phyloP scores from a whole-genome alignment of 164 flowering plant genomes.

The Piper longum region DNA sequence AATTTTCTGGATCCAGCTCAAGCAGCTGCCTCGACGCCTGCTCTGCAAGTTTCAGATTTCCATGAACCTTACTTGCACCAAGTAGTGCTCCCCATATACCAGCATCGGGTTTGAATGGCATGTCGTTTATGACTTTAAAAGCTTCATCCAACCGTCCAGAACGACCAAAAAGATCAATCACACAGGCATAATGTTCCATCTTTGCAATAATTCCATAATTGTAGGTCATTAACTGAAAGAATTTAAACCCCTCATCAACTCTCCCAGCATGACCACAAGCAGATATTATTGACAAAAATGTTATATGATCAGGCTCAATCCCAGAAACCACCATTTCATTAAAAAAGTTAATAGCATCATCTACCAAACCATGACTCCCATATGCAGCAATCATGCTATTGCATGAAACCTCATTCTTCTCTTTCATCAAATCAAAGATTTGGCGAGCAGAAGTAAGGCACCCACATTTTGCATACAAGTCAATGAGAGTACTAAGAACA shows the following conservation, averaged over 20 bases:
- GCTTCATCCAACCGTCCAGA: constrained; percentile 61
- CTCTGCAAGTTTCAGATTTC: not conserved
- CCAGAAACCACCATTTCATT: constrained; percentile 37
- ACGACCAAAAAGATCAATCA: constrained; percentile 77
- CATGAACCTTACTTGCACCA: constrained; percentile 3
- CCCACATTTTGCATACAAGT: constrained; percentile 82
- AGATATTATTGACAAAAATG: constrained; percentile 68
- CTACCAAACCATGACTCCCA: constrained; percentile 56
- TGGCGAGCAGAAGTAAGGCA: constrained; percentile 32
- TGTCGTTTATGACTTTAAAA: constrained; percentile 30
- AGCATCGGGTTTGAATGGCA: constrained; percentile 22
- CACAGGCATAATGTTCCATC: constrained; percentile 82
- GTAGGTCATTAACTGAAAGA: constrained; percentile 40
- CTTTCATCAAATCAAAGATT: constrained; percentile 50
- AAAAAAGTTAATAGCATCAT: constrained; percentile 36
- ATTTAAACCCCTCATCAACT: constrained; percentile 29
- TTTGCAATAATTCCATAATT: constrained; percentile 38
- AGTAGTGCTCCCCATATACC: constrained; percentile 5
- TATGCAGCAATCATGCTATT: constrained; percentile 80
- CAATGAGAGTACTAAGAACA: constrained; percentile 52
- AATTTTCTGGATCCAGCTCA: not conserved
- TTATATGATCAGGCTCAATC: constrained; percentile 61
- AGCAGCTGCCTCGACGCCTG: not conserved
- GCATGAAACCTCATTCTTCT: constrained; percentile 70
- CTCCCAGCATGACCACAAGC: constrained; percentile 71